phyloP scores from a whole-genome alignment of 176 grass and related monocot genomes.

The Phoenix roebelenii region DNA sequence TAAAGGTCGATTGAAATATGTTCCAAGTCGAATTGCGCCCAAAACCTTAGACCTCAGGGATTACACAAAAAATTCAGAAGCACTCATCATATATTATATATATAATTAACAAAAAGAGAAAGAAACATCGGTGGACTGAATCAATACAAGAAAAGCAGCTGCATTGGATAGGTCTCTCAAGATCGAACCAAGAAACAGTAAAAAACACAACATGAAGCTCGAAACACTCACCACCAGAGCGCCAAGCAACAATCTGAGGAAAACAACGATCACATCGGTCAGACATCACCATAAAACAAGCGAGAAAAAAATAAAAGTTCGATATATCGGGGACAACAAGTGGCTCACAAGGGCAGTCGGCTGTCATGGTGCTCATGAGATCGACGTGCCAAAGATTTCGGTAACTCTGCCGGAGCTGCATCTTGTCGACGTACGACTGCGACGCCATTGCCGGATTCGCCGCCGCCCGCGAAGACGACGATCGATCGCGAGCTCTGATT shows the following conservation, averaged over 20 bases:
- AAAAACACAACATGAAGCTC: neutral
- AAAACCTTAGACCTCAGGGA: no score
- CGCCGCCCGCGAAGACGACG: no score
- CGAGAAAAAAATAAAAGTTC: neutral
- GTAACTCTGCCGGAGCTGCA: slow-evolving; percentile 89
- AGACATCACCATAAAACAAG: neutral
- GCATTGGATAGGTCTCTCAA: neutral
- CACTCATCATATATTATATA: no score
- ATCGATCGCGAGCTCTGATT: no score
- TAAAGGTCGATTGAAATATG: no score
- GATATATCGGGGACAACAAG: neutral
- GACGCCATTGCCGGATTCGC: slow-evolving; percentile 31
- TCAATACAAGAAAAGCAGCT: neutral
- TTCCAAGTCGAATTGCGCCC: no score
- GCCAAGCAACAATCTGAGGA: slow-evolving; percentile 83
- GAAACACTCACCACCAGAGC: slow-evolving; percentile 72
- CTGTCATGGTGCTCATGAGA: slow-evolving; percentile 56
- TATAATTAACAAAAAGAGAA: no score
- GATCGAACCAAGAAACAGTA: neutral
- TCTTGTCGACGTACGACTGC: slow-evolving; percentile 71
- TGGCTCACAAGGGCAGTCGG: slow-evolving; percentile 61
- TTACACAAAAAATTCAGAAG: no score
- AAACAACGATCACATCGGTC: neutral
- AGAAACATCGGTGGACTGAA: no score
- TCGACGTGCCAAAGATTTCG: slow-evolving; percentile 92